These are phyloP conservation scores for Phoma sp. DNA, from an alignment of 2,329 filamentous ascomycete species.

Conservation along the genomic window DNA sequence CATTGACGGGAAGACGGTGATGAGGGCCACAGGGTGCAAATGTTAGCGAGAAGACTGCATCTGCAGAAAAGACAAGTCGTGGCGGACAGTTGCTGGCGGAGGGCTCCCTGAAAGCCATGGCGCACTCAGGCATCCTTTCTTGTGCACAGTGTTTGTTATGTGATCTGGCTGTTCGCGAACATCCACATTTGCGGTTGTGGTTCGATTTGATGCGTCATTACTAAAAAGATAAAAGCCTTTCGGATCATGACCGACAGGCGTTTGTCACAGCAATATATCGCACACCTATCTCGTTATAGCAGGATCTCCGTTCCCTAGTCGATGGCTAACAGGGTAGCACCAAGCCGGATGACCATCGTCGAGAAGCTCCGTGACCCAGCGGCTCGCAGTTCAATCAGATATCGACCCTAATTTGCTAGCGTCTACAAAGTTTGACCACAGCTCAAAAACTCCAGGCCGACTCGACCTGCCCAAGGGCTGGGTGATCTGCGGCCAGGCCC, in stretches of 20 bases:
- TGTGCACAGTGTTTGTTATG: neutral
- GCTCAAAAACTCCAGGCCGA: neutral
- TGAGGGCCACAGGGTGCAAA: neutral
- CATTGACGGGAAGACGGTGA: neutral
- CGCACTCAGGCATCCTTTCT: neutral
- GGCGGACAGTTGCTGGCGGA: neutral
- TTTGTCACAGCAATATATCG: conserved; percentile 11
- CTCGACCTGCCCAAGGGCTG: conserved; percentile 6
- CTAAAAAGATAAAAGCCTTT: neutral
- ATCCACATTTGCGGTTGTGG: neutral
- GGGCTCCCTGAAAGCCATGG: neutral
- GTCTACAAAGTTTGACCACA: neutral
- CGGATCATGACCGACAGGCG: conserved; percentile 1
- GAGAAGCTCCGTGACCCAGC: conserved; percentile 1
- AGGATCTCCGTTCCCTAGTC: conserved; percentile 16
- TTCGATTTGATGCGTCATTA: neutral
- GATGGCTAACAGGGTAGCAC: neutral
- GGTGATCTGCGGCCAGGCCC: conserved; percentile 32
- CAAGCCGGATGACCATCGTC: neutral
- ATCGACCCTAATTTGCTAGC: neutral
- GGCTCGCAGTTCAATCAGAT: conserved; percentile 11
- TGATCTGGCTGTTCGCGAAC: neutral
- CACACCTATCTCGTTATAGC: conserved; percentile 22
- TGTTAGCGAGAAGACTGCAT: neutral
- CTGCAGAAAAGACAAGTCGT: too few relatives aligned